A percentile compares a stretch with the other conserved stretches of the same genome.
phyloP scores from a whole-genome alignment of 1,284 basidiomycete species.

The Taiwanofungus camphoratus region DNA sequence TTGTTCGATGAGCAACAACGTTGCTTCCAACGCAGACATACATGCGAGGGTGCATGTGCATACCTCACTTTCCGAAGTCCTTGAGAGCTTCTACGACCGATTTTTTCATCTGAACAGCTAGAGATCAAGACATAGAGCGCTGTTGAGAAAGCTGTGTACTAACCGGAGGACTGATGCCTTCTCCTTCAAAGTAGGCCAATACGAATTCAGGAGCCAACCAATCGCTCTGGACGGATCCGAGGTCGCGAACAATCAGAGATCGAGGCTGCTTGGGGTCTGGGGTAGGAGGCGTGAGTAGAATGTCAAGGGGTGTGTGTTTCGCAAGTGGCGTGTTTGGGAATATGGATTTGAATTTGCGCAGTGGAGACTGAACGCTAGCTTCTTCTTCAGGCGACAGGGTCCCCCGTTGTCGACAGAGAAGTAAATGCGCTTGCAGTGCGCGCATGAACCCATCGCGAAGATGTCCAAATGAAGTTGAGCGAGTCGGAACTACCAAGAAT shows the following conservation, averaged over 20 bases:
- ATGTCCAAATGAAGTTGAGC: slow-evolving; percentile 77
- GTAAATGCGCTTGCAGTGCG: slow-evolving; percentile 63
- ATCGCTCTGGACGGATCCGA: slow-evolving; percentile 63
- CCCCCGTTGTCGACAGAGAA: slow-evolving; percentile 45
- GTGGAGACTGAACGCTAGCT: slow-evolving; percentile 49
- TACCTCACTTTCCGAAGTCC: slow-evolving; percentile 6
- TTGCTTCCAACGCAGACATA: background rate
- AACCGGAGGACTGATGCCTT: slow-evolving; percentile 67
- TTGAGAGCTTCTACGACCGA: slow-evolving; percentile 23
- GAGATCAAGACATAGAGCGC: background rate
- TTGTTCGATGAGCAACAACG: background rate
- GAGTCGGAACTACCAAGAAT: slow-evolving; percentile 61
- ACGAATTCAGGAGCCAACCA: slow-evolving; percentile 74
- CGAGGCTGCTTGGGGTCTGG: slow-evolving; percentile 43
- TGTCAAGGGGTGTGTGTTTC: slow-evolving; percentile 64
- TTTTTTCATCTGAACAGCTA: slow-evolving; percentile 22
- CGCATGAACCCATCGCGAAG: slow-evolving; percentile 84
- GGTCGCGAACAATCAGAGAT: slow-evolving; percentile 60
- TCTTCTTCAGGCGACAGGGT: slow-evolving; percentile 54
- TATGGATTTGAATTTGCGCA: slow-evolving; percentile 68
- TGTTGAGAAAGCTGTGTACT: slow-evolving; percentile 24
- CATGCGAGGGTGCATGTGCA: background rate
- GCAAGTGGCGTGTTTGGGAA: slow-evolving; percentile 65
- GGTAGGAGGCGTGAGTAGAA: slow-evolving; percentile 50
- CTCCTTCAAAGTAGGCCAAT: slow-evolving; percentile 67